Evolutionary conservation across 768 basidiomycete genomes (phyloP), one percentile per base, ranked within the genome.

Genomic region (Leccinum variicolor): DNA sequence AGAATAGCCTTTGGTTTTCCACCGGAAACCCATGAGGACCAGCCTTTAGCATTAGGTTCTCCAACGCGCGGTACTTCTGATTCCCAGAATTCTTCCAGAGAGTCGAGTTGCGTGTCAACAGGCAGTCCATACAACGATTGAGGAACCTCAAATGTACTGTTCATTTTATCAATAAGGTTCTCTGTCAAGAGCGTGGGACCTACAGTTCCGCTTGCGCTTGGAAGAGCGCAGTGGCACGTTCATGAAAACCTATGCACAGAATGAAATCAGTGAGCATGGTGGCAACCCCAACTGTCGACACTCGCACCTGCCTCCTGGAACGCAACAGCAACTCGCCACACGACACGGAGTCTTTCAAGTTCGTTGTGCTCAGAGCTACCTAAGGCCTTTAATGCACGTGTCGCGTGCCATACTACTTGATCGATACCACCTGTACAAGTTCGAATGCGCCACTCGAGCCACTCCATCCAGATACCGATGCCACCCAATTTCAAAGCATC

Each of bases 191-290:
- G 46, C 15, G 26, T 13, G 46, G 48, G 49, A 69, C 85, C 63
- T 74, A 93, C 91, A 92, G 64, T 73, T 93, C 92, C 15, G 86
- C 83, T 71, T 94, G 89, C 10, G 89, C 90, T 69, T 94, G 92
- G 64, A 92, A 88, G 65, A 92, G 74, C 3, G 90, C 90, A 53
- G 78, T 84, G 13, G 88, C 86, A 50, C 87, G 82, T 72, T 94
- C 92, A 45, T 77, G 60, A 60, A 81, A 92, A 13, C 91, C 90
- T 92, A 63, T 11, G 17, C 26, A 31, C 23, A 34, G 21, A 26
- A 52, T 26, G 8, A 26, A 45, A 46, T 68, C 47, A 56, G 41
- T 41, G 55, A 31, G 53, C 14, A 26, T 25, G 31, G 26, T 17
- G 23, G 29, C 13, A 45, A 34, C 26, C 13, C 13, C 36, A 21